Base-by-base conservation (phyloP, 768 basidiomycete genomes). In the Mycena galericulata region DNA sequence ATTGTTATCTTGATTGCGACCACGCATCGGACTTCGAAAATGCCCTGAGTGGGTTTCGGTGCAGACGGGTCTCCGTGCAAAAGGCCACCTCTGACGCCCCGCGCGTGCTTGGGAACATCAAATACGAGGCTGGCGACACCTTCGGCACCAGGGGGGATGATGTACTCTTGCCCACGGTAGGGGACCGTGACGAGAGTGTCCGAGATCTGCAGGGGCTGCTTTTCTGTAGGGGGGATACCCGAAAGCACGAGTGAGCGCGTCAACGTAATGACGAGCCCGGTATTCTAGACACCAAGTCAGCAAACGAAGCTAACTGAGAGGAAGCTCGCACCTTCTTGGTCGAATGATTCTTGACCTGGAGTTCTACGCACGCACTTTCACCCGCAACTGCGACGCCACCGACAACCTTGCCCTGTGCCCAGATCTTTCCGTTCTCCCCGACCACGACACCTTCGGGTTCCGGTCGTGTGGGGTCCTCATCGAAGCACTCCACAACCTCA, bases 341-440 rank as follows among this genome's bases (percentile, higher is more conserved):
- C 2, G 93, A 92, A 75, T 94, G 91, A 73, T 96, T 96, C 83
- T 90, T 94, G 53, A 95, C 90, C 69, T 91, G 88, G 59, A 96
- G 78, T 73, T 94, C 91, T 46, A 95, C 82, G 74, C 90, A 92
- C 20, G 86, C 90, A 67, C 86, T 87, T 73, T 89, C 87, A 11
- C 94, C 94, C 32, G 90, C 87, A 10, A 93, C 83, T 20, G 90
- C 74, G 17, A 91, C 78, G 10, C 86, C 88, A 36, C 88, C 91
- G 26, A 92, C 79, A 20, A 96, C 75, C 60, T 80, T 86, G 1
- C 88, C 93, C 73, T 92, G 91, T 49, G 88, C 86, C 90, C 92
- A 93, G 32, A 96, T 84, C 77, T 91, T 94, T 7, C 94, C 94
- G 70, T 86, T 88, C 75, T 96, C 94, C 0, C 90, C 92, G 27